Evolutionary conservation across 192 early-diverging fungal species (phyloP).

Genomic region (Entomortierella parvispora): DNA sequence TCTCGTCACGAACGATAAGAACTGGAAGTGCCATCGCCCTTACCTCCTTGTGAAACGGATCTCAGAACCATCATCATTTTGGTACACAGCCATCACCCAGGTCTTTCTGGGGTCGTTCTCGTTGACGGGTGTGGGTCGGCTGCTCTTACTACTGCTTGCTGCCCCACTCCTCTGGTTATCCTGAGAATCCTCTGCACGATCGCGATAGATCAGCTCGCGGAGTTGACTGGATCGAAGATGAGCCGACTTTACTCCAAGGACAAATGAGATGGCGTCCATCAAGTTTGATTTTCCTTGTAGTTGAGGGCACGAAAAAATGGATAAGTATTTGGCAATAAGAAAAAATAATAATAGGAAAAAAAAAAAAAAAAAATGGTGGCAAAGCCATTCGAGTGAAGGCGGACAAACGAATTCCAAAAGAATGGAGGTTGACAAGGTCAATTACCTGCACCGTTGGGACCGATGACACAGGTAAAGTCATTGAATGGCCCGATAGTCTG

Average conservation of each 20-base stretch:
- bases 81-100: conserved; percentile 88
- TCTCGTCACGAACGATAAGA: neutral
- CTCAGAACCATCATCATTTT: conserved; percentile 68
- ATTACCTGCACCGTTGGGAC: conserved; percentile 94
- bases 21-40: conserved; percentile 2
- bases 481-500: conserved; percentile 95
- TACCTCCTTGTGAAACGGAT: conserved; percentile 80
- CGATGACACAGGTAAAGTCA: conserved; percentile 95
- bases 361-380: conserved; percentile 14
- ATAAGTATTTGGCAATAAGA: neutral
- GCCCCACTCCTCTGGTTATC: conserved; percentile 51
- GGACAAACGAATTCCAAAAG: neutral
- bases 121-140: conserved; percentile 11
- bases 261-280: conserved; percentile 99
- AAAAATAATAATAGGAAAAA: neutral
- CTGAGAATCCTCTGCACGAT: conserved; percentile 62
- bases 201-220: conserved; percentile 91
- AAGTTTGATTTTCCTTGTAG: conserved; percentile 93
- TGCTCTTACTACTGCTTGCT: conserved; percentile 12
- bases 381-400: neutral
- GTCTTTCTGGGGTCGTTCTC: conserved; percentile 60
- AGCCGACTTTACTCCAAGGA: conserved; percentile 92
- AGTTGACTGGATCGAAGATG: conserved; percentile 92
- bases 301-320: conserved; percentile 3
- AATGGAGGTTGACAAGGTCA: neutral